These are phyloP conservation scores for Colletotrichum magnum DNA, from an alignment of 2,329 filamentous ascomycete species.

Conservation along the genomic window DNA sequence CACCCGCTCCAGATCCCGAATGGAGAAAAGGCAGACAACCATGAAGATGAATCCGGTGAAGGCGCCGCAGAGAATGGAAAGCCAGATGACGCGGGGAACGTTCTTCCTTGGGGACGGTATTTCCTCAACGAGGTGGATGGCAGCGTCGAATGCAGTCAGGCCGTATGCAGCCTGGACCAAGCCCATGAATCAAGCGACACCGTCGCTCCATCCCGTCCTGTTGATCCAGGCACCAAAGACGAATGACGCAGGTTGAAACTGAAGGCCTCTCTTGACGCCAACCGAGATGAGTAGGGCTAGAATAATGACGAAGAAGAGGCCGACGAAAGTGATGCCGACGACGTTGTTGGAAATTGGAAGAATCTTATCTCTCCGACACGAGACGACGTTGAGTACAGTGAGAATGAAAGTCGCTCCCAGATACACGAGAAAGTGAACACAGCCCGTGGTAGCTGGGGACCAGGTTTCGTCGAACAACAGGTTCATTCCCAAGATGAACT, in stretches of 20 bases:
- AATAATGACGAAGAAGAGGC: constrained; percentile 65
- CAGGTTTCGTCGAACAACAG: constrained; percentile 65
- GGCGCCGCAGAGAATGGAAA: constrained; percentile 65
- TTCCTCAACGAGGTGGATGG: constrained; percentile 72
- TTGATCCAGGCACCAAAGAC: constrained; percentile 68
- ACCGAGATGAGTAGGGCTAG: constrained; percentile 68
- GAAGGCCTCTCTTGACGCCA: constrained; percentile 57
- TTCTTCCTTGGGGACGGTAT: constrained; percentile 66
- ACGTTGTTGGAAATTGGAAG: constrained; percentile 69
- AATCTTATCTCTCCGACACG: constrained; percentile 63
- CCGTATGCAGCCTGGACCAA: constrained; percentile 70
- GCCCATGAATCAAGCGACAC: constrained; percentile 71
- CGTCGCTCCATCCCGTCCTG: constrained; percentile 65
- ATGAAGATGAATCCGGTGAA: constrained; percentile 66
- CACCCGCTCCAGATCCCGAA: constrained; percentile 60
- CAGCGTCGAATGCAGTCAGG: constrained; percentile 70
- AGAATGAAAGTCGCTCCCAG: constrained; percentile 62
- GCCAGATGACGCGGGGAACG: constrained; percentile 65
- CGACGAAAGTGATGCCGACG: constrained; percentile 66
- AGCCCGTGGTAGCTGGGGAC: constrained; percentile 59
- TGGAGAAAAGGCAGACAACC: constrained; percentile 65
- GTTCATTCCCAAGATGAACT: constrained; percentile 70
- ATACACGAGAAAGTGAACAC: constrained; percentile 70
- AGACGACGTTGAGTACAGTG: constrained; percentile 65
- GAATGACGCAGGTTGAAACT: constrained; percentile 64